Evolutionary conservation across 108 stramenopile genomes (phyloP).

Genomic region (Nitzschia putrida): DNA sequence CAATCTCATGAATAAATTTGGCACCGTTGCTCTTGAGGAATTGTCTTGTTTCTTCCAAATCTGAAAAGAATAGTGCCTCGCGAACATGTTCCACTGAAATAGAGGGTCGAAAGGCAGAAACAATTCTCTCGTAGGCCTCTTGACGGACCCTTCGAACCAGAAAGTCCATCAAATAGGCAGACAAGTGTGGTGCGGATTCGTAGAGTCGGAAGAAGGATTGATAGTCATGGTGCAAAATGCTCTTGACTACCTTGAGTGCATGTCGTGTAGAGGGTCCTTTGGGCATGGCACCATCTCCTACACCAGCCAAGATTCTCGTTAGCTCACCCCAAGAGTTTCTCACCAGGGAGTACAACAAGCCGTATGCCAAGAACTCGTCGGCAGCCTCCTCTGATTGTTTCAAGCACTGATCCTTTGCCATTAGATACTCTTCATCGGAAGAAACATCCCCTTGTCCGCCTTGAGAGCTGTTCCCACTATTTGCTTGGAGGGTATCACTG

Average conservation of each 20-base stretch:
- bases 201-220: conserved; percentile 56
- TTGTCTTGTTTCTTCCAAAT: conserved; percentile 52
- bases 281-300: neutral
- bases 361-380: conserved; percentile 78
- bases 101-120: conserved; percentile 52
- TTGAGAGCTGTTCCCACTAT: neutral
- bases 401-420: conserved; percentile 14
- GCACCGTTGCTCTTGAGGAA: conserved; percentile 53
- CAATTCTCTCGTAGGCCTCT: conserved; percentile 46
- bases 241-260: conserved; percentile 47
- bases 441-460: neutral
- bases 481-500: neutral
- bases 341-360: conserved; percentile 69
- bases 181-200: conserved; percentile 55
- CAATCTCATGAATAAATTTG: conserved; percentile 37
- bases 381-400: conserved; percentile 34
- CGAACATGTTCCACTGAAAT: conserved; percentile 49
- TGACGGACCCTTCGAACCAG: conserved; percentile 52
- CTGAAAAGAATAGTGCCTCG: conserved; percentile 40
- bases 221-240: conserved; percentile 43
- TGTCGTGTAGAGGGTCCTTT: conserved; percentile 30
- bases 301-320: conserved; percentile 1
- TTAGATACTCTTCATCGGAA: conserved; percentile 16
- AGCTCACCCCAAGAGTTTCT: conserved; percentile 55
- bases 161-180: conserved; percentile 67